A percentile compares a stretch with the other conserved stretches of the same genome.
Evolutionary conservation across 768 basidiomycete genomes (phyloP).

Genomic region (Cyclocybe aegerita): DNA sequence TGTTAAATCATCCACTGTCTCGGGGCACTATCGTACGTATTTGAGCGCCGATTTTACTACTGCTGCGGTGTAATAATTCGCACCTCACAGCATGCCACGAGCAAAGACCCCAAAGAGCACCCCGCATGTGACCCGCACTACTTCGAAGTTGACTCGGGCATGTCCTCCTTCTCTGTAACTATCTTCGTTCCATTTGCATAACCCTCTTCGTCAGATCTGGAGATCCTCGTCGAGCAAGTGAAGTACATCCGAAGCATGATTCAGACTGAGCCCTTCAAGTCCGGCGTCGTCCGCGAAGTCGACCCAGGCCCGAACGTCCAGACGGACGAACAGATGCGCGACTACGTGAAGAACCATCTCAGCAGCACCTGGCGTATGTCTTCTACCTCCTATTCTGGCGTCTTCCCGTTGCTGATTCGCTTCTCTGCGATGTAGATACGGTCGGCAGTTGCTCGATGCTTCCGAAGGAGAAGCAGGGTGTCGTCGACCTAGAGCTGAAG

Average conservation of each 20-base stretch:
- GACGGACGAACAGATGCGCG: constrained; percentile 34
- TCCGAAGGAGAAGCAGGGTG: constrained; percentile 47
- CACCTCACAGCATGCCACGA: constrained; percentile 25
- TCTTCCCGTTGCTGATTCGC: too few relatives aligned
- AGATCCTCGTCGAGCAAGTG: constrained; percentile 30
- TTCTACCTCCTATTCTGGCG: too few relatives aligned
- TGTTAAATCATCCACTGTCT: constrained; percentile 44
- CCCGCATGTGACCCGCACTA: constrained; percentile 42
- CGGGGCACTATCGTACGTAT: constrained; percentile 46
- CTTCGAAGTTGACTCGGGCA: constrained; percentile 41
- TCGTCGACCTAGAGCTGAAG: constrained; percentile 48
- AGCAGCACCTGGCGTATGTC: constrained; percentile 26
- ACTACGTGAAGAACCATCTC: constrained; percentile 22
- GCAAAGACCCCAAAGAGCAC: constrained; percentile 29
- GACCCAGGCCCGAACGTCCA: constrained; percentile 30
- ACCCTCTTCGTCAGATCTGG: constrained; percentile 23
- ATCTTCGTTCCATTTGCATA: background rate
- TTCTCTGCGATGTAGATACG: constrained; percentile 32
- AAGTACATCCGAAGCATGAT: constrained; percentile 28
- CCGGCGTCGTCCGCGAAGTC: constrained; percentile 19
- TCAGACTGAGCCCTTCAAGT: constrained; percentile 26
- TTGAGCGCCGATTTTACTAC: background rate
- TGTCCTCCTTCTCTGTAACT: background rate
- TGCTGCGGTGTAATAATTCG: too few relatives aligned
- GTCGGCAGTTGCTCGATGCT: constrained; percentile 54